phyloP scores from a whole-genome alignment of 129 eudicot species.

The Rutidosis leptorrhynchoides region DNA sequence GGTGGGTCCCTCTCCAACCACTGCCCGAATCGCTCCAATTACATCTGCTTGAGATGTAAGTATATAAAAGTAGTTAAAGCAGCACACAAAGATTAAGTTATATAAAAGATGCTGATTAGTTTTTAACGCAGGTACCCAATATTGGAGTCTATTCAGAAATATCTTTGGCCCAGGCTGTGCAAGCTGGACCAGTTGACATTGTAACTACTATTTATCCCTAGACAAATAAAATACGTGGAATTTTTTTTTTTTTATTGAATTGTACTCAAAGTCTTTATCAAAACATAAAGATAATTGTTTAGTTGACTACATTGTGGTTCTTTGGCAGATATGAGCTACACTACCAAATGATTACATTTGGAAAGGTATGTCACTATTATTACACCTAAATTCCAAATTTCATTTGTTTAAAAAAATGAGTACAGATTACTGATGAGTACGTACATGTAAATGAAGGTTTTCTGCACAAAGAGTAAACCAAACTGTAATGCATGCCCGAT shows the following conservation, averaged over 20 bases:
- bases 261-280: background rate
- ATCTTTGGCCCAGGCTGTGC: constrained; percentile 99
- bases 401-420: background rate
- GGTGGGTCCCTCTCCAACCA: constrained; percentile 99
- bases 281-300: constrained; percentile 15
- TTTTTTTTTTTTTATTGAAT: background rate
- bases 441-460: constrained; percentile 52
- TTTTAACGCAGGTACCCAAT: constrained; percentile 68
- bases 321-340: constrained; percentile 88
- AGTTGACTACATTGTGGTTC: constrained; percentile 27
- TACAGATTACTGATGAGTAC: constrained; percentile 2
- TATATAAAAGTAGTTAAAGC: constrained; percentile 1
- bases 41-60: constrained; percentile 90
- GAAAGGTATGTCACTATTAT: constrained; percentile 66
- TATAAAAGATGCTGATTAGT: constrained; percentile 14
- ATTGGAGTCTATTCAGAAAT: constrained; percentile 82
- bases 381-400: background rate
- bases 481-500: constrained; percentile 98
- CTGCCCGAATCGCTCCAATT: constrained; percentile 86
- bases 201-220: constrained; percentile 47
- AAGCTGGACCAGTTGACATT: constrained; percentile 87
- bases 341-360: constrained; percentile 98
- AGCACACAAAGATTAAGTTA: background rate
- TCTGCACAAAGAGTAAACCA: constrained; percentile 91
- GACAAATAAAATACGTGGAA: background rate